Evolutionary conservation across 768 basidiomycete species (phyloP), one percentile per base, ranked within the genome.

Genomic region (Lactarius hengduanensis): DNA sequence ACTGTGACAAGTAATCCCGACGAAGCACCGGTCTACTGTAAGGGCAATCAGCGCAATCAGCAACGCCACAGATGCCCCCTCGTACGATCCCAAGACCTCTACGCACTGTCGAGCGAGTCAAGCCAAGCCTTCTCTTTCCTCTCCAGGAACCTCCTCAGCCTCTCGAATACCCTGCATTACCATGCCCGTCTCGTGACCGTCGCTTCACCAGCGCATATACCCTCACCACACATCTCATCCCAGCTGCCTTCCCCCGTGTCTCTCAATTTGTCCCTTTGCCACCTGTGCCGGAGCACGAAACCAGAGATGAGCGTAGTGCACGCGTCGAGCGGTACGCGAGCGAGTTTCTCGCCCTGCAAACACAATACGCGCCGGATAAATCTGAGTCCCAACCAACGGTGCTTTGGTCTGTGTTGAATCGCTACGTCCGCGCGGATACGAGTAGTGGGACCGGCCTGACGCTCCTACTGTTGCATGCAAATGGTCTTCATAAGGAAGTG

Each of bases 401-500:
- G 4, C 74, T 93, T 61, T 92, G 90, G 90, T 86, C 83, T 60
- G 87, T 84, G 60, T 73, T 87, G 40, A 92, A 94, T 72, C 84
- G 92, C 50, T 93, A 89, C 74, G 82, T 83, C 34, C 80, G 79
- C 71, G 76, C 74, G 54, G 78, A 73, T 9, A 56, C 75, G 0
- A 40, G 38, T 20, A 67, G 70, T 11, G 65, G 61, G 38, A 73
- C 72, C 28, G 85, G 89, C 0, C 60, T 91, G 11, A 96, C 92
- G 0, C 75, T 96, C 60, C 83, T 95, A 68, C 79, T 91, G 57
- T 84, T 85, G 4, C 94, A 96, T 74, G 92, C 92, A 2, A 96
- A 92, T 75, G 94, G 95, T 1, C 89, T 96, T 71, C 85, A 84
- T 57, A 96, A 95, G 74, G 93, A 96, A 86, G 91, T 86, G 61